Conservation (phyloP, 164 flowering plant species). For the Nymphaea colorata region DNA sequence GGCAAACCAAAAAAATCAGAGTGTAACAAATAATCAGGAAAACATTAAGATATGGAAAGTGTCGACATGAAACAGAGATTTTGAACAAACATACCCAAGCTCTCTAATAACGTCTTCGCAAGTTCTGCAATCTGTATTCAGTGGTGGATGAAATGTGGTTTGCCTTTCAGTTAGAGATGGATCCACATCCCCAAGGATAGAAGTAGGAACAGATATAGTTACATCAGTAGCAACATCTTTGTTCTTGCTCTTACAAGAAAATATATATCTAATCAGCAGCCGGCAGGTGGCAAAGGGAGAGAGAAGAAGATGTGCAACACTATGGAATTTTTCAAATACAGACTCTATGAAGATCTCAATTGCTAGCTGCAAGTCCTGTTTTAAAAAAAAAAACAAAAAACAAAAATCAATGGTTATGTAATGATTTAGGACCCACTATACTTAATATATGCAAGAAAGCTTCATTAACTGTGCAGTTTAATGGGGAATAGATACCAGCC, state of each 20-base stretch:
- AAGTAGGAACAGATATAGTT: constrained; percentile 30
- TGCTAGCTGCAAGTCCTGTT: constrained; percentile 90
- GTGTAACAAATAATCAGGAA: not conserved
- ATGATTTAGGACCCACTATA: not conserved
- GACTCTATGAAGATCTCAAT: constrained; percentile 81
- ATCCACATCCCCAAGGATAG: constrained; percentile 63
- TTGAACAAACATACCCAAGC: constrained; percentile 53
- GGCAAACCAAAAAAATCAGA: not conserved
- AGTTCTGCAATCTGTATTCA: constrained; percentile 91
- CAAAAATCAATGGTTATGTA: not conserved
- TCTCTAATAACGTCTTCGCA: constrained; percentile 96
- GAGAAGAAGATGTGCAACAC: constrained; percentile 62
- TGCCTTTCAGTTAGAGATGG: constrained; percentile 60
- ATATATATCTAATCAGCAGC: constrained; percentile 32
- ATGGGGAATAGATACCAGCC: too few relatives aligned
- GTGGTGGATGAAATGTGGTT: constrained; percentile 31
- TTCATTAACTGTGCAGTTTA: too few relatives aligned
- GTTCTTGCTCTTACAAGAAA: constrained; percentile 12
- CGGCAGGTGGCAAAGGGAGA: constrained; percentile 50
- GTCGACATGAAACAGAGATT: too few relatives aligned
- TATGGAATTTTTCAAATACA: constrained; percentile 66
- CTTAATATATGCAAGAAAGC: too few relatives aligned
- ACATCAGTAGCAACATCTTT: constrained; percentile 10
- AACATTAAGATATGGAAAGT: too few relatives aligned
- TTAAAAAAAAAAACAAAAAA: not conserved